Base-by-base conservation (phyloP, 306 rosid species). In the Carpinus fangiana region DNA sequence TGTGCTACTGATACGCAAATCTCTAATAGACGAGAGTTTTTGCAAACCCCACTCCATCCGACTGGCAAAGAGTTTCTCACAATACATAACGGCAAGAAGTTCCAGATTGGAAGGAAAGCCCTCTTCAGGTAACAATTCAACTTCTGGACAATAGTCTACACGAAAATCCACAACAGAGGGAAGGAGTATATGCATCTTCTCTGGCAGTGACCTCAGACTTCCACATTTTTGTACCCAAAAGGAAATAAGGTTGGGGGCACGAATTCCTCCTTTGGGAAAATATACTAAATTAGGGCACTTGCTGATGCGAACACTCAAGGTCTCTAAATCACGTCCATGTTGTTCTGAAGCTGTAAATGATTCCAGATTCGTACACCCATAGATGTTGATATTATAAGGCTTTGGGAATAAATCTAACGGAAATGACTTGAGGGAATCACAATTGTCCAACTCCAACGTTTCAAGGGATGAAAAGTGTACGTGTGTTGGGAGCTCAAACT, bases 161-260 rank as follows among this genome's bases (percentile, higher is more conserved):
- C 0, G 0, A 5, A 78, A 23, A 9, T 0, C 0, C 4, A 0
- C 0, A 0, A 78, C 70, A 11, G 70, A 78, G 0, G 72, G 62
- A 11, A 78, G 62, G 10, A 71, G 43, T 8, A 5, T 4, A 50
- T 31, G 31, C 76, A 60, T 71, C 0, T 1, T 4, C 7, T 36
- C 20, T 0, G 76, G 76, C 71, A 61, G 47, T 23, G 50, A 76
- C 1, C 0, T 31, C 9, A 48, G 52, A 48, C 13, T 48, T 12
- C 0, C 4, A 7, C 60, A 55, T 0, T 1, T 0, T 0, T 0
- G 0, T 0, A 55, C 23, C 0, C 0, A 0, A n/a, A n/a, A n/a
- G 2, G 0, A 0, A 21, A 0, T 2, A 6, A 76, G 52, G 6
- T 38, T 53, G 0, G 53, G 23, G 23, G 73, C 67, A 3, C 0